A percentile compares a stretch with the other conserved stretches of the same genome.
Conservation (phyloP, 441 rosid genomes). For the Erodium trifolium region DNA sequence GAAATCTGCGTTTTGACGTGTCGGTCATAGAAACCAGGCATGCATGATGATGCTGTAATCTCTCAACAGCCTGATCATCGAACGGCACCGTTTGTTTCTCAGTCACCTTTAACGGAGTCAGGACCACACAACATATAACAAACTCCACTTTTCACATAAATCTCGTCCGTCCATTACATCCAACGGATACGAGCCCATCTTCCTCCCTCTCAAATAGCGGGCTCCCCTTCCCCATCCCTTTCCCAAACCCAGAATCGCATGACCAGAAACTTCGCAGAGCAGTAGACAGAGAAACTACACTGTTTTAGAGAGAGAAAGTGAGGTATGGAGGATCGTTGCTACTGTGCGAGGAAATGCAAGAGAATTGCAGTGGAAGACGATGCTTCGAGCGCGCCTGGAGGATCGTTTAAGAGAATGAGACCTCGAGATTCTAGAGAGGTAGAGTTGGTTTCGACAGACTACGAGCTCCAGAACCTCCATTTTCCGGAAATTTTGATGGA, state of each 20-base stretch:
- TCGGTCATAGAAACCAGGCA: not conserved
- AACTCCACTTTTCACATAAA: not conserved
- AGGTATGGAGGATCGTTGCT: not conserved
- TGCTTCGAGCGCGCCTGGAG: not conserved
- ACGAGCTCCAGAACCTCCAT: not conserved
- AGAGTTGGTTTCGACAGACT: not conserved
- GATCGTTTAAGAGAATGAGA: not conserved
- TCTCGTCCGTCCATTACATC: not conserved
- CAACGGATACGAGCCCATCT: not conserved
- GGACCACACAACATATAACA: conserved; percentile 1
- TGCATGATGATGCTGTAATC: not conserved
- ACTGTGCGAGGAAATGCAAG: not conserved
- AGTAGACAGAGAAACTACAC: not conserved
- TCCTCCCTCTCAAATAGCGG: not conserved
- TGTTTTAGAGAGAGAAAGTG: not conserved
- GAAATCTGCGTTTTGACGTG: conserved; percentile 5
- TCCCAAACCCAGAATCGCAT: not conserved
- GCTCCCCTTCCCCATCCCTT: not conserved
- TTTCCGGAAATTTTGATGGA: not conserved
- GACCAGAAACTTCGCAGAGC: not conserved
- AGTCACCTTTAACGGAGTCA: not conserved
- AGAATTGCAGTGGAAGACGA: not conserved
- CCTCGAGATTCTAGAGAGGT: not conserved
- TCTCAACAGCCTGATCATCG: not conserved
- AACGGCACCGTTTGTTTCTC: not conserved